These are phyloP conservation scores for Penicillium psychrofluorescens DNA, from an alignment of 495 filamentous ascomycete species.

Conservation along the genomic window DNA sequence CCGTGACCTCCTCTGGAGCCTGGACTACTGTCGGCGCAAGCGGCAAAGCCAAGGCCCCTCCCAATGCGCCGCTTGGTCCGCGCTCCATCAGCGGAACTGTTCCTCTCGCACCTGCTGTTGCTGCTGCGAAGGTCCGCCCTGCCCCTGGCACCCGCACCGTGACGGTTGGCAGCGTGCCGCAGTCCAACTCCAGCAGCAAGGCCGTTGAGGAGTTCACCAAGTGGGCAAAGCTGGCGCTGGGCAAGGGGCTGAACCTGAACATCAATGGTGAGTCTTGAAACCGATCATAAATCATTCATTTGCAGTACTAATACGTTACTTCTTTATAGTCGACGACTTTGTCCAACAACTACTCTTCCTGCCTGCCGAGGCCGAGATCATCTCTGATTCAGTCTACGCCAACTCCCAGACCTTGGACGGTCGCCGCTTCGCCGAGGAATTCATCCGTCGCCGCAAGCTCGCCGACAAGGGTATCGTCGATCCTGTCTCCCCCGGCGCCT, in stretches of 20 bases:
- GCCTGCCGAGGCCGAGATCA: constrained; percentile 69
- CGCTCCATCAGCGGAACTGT: constrained; percentile 48
- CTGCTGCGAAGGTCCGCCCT: constrained; percentile 23
- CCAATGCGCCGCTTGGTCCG: constrained; percentile 46
- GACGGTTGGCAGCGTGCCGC: constrained; percentile 23
- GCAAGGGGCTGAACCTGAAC: constrained; percentile 49
- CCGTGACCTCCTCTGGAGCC: constrained; percentile 44
- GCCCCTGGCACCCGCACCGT: constrained; percentile 23
- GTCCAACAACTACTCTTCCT: constrained; percentile 64
- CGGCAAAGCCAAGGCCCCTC: constrained; percentile 76
- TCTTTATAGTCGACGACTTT: constrained; percentile 66
- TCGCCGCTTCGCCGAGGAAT: constrained; percentile 89
- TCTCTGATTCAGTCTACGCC: constrained; percentile 82
- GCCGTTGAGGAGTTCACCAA: constrained; percentile 85
- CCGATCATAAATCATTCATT: not conserved
- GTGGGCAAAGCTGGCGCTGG: constrained; percentile 75
- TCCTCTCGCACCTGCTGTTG: constrained; percentile 31
- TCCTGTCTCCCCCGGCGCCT: constrained; percentile 35
- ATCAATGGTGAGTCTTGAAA: constrained; percentile 46
- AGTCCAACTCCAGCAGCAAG: constrained; percentile 46
- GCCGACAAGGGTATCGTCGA: constrained; percentile 82
- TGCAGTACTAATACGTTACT: constrained; percentile 8
- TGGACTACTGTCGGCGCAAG: constrained; percentile 97
- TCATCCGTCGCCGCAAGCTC: constrained; percentile 82
- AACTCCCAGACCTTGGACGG: constrained; percentile 82